Conservation (phyloP, 2,329 filamentous ascomycete species). For the Aaosphaeria pasadenensis region DNA sequence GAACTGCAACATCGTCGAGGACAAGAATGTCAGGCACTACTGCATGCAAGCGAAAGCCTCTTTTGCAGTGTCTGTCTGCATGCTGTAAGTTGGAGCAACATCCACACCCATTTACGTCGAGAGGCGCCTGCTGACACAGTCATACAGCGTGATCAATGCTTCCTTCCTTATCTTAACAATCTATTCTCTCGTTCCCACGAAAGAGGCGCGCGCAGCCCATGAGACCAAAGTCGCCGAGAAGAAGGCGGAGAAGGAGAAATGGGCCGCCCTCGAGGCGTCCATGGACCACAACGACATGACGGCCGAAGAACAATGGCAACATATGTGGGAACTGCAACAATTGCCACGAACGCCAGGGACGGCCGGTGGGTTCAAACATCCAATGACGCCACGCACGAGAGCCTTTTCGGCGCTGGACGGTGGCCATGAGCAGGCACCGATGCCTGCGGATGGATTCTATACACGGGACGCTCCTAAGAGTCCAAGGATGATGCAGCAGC, state of each 20-base stretch:
- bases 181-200: constrained; percentile 52
- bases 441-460: neutral
- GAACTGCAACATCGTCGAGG: constrained; percentile 61
- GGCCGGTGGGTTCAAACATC: constrained; percentile 23
- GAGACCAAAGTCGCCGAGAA: constrained; percentile 26
- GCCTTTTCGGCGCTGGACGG: constrained; percentile 29
- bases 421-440: neutral
- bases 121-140: constrained; percentile 3
- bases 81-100: constrained; percentile 57
- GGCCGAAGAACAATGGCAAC: constrained; percentile 39
- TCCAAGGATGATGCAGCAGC: neutral
- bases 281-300: constrained; percentile 28
- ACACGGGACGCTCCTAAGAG: neutral
- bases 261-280: constrained; percentile 9
- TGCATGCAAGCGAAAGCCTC: constrained; percentile 67
- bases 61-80: constrained; percentile 62
- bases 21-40: constrained; percentile 52
- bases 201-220: constrained; percentile 20
- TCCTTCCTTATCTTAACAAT: constrained; percentile 58
- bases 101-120: neutral
- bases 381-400: constrained; percentile 32
- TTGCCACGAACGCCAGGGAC: constrained; percentile 34
- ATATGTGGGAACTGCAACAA: constrained; percentile 42
- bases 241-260: constrained; percentile 36
- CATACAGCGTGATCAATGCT: constrained; percentile 57